Base-by-base conservation (phyloP, 306 rosid genomes). In the Luffa acutangula region DNA sequence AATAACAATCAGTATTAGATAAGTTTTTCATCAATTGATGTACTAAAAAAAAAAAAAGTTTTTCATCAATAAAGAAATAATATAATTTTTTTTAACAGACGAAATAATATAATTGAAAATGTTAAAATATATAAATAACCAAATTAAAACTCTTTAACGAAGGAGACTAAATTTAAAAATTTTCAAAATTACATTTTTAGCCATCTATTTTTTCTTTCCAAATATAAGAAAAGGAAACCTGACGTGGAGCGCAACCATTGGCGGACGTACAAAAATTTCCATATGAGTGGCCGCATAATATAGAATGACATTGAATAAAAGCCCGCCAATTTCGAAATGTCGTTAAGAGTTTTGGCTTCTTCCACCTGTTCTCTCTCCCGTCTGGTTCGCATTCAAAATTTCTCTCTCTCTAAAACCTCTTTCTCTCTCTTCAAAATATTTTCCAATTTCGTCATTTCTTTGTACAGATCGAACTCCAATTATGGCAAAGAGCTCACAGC, bases 261-360 rank as follows among this genome's bases (percentile, higher is more conserved):
- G 21, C 0, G 6, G 1, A 25, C 1, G n/a, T 0, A 12, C 2
- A 46, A 0, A 2, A 48, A 67, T 31, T 13, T 2, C 59, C 25
- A 25, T 0, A 1, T 25, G 14, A 48, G 59, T 31, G 21, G 0
- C 4, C 25, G 14, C 60, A 73, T 14, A 48, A 3, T 2, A 48
- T 31, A 31, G 59, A 25, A 56, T 4, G 11, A 12, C 20, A 33
- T 17, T 2, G 9, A 34, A 34, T 14, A 63, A 36, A 33, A 36
- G 4, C 79, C 79, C 79, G 52, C 66, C 51, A 37, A 76, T 37
- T 76, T 76, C 79, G 79, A 76, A 76, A 53, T 18, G 8, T 9
- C 42, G 78, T 65, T 65, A 65, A 52, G 3, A 49, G 48, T 17
- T 21, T 9, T 1, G 12, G 14, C 37, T 59, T 58, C 74, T 42